phyloP scores from a whole-genome alignment of 495 filamentous ascomycete genomes.

The Trichoderma orchidacearum region DNA sequence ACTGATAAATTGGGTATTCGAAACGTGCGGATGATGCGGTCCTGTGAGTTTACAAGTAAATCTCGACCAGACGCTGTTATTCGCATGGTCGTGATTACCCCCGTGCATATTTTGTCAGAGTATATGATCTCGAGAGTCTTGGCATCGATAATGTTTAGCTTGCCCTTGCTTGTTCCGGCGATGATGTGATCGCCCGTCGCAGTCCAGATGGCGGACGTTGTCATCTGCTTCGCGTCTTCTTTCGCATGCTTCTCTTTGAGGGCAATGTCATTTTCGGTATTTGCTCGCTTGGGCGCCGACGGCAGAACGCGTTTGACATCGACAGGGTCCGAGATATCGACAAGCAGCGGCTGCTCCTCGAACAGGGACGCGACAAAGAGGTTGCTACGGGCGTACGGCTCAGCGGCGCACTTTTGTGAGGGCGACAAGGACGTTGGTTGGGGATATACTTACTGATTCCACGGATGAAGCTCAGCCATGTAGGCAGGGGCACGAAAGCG shows the following conservation, averaged over 20 bases:
- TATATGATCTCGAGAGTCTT: slow-evolving; percentile 64
- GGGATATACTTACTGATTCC: slow-evolving; percentile 55
- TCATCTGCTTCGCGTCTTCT: slow-evolving; percentile 85
- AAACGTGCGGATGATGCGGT: slow-evolving; percentile 85
- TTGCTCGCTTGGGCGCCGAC: slow-evolving; percentile 61
- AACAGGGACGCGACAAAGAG: slow-evolving; percentile 80
- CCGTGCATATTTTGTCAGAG: slow-evolving; percentile 71
- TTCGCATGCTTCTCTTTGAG: slow-evolving; percentile 71
- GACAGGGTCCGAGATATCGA: slow-evolving; percentile 53
- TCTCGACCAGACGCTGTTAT: slow-evolving; percentile 72
- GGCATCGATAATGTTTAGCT: slow-evolving; percentile 86
- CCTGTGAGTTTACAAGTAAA: slow-evolving; percentile 77
- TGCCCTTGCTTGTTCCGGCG: slow-evolving; percentile 84
- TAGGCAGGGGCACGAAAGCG: slow-evolving; percentile 87
- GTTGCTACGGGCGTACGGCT: slow-evolving; percentile 32
- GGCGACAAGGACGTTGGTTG: not conserved
- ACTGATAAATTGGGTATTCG: slow-evolving; percentile 40
- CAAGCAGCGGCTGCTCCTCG: slow-evolving; percentile 80
- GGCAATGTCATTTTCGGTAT: slow-evolving; percentile 47
- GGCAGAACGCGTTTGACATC: slow-evolving; percentile 65
- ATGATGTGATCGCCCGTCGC: slow-evolving; percentile 74
- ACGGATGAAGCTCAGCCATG: slow-evolving; percentile 86
- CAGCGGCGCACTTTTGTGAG: not conserved
- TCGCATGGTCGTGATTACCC: slow-evolving; percentile 79
- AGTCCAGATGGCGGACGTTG: slow-evolving; percentile 82